A percentile compares a stretch with the other conserved stretches of the same genome.
Evolutionary conservation across 257 asterid genomes (phyloP).

Genomic region (Plantago ovata): DNA sequence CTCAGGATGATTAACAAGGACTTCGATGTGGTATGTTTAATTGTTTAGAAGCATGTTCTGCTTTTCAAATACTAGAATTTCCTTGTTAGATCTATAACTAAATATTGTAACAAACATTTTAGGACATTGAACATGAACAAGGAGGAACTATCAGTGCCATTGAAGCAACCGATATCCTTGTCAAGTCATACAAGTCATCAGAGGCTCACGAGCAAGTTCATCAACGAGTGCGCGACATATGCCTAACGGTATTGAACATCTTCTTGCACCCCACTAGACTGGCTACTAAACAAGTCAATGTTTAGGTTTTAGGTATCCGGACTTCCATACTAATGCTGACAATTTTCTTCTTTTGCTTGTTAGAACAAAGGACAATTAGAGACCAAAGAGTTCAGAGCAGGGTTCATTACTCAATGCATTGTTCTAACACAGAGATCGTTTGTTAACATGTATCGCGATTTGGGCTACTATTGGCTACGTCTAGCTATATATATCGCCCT

Average conservation of each 20-base stretch:
- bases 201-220: slow-evolving; percentile 32
- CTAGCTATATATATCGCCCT: slow-evolving; percentile 43
- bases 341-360: background rate
- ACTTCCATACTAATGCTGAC: slow-evolving; percentile 9
- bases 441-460: slow-evolving; percentile 55
- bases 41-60: background rate
- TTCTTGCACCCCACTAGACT: background rate
- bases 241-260: slow-evolving; percentile 24
- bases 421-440: slow-evolving; percentile 52
- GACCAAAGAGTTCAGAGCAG: slow-evolving; percentile 41
- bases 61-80: background rate
- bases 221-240: slow-evolving; percentile 25
- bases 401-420: slow-evolving; percentile 44
- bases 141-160: slow-evolving; percentile 27
- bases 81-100: background rate
- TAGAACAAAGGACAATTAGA: slow-evolving; percentile 31
- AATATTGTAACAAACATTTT: slow-evolving; percentile 6
- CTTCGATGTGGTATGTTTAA: slow-evolving; percentile 36
- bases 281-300: background rate
- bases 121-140: slow-evolving; percentile 58
- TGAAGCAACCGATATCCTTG: slow-evolving; percentile 44
- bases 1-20: slow-evolving; percentile 57
- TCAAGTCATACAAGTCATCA: slow-evolving; percentile 39
- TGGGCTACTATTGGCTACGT: slow-evolving; percentile 71
- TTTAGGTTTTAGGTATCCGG: background rate